phyloP scores from a whole-genome alignment of 2,329 filamentous ascomycete genomes.

The Truncatella angustata region DNA sequence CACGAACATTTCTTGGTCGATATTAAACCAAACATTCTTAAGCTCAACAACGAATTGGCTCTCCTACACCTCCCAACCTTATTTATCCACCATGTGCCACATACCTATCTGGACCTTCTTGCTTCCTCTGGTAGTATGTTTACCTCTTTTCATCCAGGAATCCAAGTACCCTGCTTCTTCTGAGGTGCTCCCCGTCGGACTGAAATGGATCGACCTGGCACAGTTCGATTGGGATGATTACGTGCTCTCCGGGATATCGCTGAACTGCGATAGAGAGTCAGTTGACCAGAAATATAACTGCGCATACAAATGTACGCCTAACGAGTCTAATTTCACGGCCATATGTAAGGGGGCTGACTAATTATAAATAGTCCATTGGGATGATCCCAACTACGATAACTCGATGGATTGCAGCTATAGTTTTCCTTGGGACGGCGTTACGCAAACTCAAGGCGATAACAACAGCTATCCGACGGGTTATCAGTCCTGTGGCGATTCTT shows the following conservation, averaged over 20 bases:
- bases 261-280: slow-evolving; percentile 8
- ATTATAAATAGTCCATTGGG: slow-evolving; percentile 7
- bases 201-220: slow-evolving; percentile 3
- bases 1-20: no score
- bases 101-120: neutral
- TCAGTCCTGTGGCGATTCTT: slow-evolving; percentile 12
- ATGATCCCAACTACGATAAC: slow-evolving; percentile 13
- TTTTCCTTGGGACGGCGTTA: slow-evolving; percentile 24
- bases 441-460: slow-evolving; percentile 24
- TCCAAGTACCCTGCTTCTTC: neutral
- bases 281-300: slow-evolving; percentile 5
- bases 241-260: neutral
- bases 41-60: no score
- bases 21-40: neutral
- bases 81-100: neutral
- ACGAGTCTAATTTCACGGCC: neutral
- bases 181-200: neutral
- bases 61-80: neutral
- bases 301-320: slow-evolving; percentile 8
- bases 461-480: slow-evolving; percentile 14
- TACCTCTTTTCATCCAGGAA: neutral
- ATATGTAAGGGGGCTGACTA: neutral
- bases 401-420: slow-evolving; percentile 14
- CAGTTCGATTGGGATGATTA: slow-evolving; percentile 10
- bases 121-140: slow-evolving; percentile 7